A percentile compares a stretch with the other conserved stretches of the same genome.
These are phyloP conservation scores for Thymus mandschuricus DNA, from an alignment of 257 asterid species.

Conservation along the genomic window DNA sequence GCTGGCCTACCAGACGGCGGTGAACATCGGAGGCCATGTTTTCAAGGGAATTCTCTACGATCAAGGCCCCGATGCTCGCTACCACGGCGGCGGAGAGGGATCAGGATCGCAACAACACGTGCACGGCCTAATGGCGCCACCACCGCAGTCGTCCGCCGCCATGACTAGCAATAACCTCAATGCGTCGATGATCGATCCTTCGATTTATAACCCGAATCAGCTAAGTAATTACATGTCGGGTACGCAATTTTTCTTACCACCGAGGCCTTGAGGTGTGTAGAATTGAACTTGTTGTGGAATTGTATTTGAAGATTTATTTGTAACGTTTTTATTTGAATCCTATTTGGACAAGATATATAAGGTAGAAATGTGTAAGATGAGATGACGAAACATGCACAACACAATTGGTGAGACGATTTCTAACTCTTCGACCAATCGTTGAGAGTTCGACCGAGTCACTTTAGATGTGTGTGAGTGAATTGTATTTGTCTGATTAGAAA, in stretches of 20 bases:
- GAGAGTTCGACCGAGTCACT: too few species aligned
- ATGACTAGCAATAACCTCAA: slow-evolving; percentile 33
- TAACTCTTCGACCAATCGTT: too few species aligned
- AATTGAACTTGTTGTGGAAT: too few species aligned
- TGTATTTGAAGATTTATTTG: neutral
- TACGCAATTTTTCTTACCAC: slow-evolving; percentile 91
- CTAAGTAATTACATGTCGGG: slow-evolving; percentile 68
- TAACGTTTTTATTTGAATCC: neutral
- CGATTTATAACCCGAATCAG: slow-evolving; percentile 56
- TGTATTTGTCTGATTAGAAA: too few species aligned
- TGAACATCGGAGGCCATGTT: slow-evolving; percentile 64
- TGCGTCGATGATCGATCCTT: slow-evolving; percentile 58
- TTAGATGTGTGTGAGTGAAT: too few species aligned
- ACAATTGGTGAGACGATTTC: too few species aligned
- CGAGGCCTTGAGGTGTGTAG: slow-evolving; percentile 33
- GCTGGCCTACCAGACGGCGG: slow-evolving; percentile 60
- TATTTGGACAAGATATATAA: slow-evolving; percentile 14
- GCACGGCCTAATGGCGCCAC: slow-evolving; percentile 39
- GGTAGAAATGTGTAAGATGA: neutral
- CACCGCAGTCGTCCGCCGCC: slow-evolving; percentile 28
- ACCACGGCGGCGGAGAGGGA: slow-evolving; percentile 35
- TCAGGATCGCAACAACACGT: slow-evolving; percentile 43
- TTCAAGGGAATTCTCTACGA: slow-evolving; percentile 69
- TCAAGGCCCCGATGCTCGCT: slow-evolving; percentile 53
- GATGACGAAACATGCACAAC: too few species aligned